These are phyloP conservation scores for Thalia dealbata DNA, from an alignment of 176 grass and related monocot species.

Conservation along the genomic window DNA sequence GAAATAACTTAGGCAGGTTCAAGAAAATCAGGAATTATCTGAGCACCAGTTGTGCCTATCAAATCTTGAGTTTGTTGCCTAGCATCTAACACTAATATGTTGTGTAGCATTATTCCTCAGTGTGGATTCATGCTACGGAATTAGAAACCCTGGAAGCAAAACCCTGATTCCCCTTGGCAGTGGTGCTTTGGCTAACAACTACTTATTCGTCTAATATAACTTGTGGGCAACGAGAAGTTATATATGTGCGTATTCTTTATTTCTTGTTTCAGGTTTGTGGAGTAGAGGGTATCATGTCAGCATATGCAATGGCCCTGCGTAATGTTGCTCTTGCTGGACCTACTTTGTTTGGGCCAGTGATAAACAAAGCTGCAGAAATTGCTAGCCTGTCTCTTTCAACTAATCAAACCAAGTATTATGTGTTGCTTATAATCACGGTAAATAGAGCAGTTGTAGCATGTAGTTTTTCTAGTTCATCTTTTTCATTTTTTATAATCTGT, in stretches of 20 bases:
- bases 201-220: neutral
- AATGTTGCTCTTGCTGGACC: constrained; percentile 72
- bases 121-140: neutral
- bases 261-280: constrained; percentile 57
- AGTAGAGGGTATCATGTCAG: constrained; percentile 85
- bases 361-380: constrained; percentile 83
- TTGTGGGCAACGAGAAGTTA: neutral
- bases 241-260: neutral
- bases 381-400: constrained; percentile 57
- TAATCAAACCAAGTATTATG: constrained; percentile 75
- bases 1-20: too few relatives aligned
- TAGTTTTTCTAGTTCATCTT: neutral
- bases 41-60: too few relatives aligned
- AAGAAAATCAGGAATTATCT: too few relatives aligned
- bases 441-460: neutral
- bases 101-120: neutral
- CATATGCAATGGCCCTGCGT: constrained; percentile 55
- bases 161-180: neutral
- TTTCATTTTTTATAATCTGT: constrained; percentile 9
- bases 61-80: too few relatives aligned
- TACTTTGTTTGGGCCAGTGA: constrained; percentile 80
- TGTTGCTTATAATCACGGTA: constrained; percentile 92
- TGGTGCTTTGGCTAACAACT: neutral
- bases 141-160: neutral
- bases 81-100: too few relatives aligned